These are phyloP conservation scores for Pelagomonas calceolata DNA, from an alignment of 108 stramenopile genomes.

Conservation along the genomic window DNA sequence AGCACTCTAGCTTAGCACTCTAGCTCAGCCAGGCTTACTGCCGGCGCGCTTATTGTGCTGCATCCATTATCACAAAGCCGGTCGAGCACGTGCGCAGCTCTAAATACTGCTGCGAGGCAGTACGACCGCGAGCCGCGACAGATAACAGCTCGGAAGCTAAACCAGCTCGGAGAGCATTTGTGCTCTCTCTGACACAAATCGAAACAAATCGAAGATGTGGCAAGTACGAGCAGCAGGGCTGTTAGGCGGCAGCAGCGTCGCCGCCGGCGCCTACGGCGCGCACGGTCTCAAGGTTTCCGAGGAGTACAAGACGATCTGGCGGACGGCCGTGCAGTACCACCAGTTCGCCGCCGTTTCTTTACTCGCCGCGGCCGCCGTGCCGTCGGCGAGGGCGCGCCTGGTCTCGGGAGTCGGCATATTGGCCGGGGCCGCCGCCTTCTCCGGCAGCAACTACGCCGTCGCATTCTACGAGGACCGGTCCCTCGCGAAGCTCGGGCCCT, in stretches of 20 bases:
- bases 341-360: not conserved
- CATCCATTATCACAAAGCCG: no score
- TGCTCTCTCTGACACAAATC: no score
- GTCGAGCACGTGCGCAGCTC: no score
- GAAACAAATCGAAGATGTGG: not conserved
- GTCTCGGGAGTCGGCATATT: not conserved
- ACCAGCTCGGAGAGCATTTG: no score
- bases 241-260: not conserved
- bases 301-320: not conserved
- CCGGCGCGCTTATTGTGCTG: no score
- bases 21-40: no score
- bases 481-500: not conserved
- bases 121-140: no score
- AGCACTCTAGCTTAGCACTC: no score
- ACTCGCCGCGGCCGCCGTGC: not conserved
- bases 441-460: not conserved
- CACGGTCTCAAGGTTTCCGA: not conserved
- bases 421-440: not conserved
- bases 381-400: not conserved
- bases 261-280: not conserved
- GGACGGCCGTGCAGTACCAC: not conserved
- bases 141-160: no score
- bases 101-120: no score
- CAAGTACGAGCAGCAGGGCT: not conserved
- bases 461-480: not conserved